phyloP scores from a whole-genome alignment of 495 filamentous ascomycete genomes.

The Hypoxylon subgilvum region DNA sequence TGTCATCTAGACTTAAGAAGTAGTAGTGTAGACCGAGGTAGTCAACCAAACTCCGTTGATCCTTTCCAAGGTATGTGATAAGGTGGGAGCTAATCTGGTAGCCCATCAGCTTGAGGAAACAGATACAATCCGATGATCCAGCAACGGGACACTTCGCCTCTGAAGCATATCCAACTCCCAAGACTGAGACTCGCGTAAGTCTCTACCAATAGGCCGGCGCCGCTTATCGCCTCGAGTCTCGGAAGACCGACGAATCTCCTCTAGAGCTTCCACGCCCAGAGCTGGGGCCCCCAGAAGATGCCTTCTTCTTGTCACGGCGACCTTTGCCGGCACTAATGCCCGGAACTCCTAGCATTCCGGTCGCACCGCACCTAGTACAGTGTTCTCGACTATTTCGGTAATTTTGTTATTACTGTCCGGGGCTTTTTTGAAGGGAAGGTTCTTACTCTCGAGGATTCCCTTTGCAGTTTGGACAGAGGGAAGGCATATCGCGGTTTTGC shows the following conservation, averaged over 20 bases:
- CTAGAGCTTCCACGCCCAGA: conserved; percentile 27
- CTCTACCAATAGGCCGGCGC: too few species aligned
- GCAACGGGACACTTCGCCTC: too few species aligned
- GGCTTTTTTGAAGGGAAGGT: not conserved
- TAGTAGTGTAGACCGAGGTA: too few species aligned
- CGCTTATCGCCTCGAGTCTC: conserved; percentile 15
- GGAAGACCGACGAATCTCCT: conserved; percentile 13
- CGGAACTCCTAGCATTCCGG: conserved; percentile 30
- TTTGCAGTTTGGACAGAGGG: conserved; percentile 31
- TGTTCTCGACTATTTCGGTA: conserved; percentile 22
- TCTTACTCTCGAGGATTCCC: conserved; percentile 35
- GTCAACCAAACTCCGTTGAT: too few species aligned
- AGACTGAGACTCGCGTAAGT: too few species aligned
- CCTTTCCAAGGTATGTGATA: too few species aligned
- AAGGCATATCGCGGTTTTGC: conserved; percentile 31
- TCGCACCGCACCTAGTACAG: conserved; percentile 25
- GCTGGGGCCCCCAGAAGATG: conserved; percentile 25
- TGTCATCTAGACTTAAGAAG: too few species aligned
- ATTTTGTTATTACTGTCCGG: too few species aligned
- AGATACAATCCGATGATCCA: too few species aligned
- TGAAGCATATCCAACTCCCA: too few species aligned
- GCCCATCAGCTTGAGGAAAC: too few species aligned
- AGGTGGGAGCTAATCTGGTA: too few species aligned
- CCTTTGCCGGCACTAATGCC: conserved; percentile 8
- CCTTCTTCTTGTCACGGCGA: conserved; percentile 12